These are phyloP conservation scores for Alopecurus myosuroides DNA, from an alignment of 176 grass and related monocot genomes.

Conservation along the genomic window DNA sequence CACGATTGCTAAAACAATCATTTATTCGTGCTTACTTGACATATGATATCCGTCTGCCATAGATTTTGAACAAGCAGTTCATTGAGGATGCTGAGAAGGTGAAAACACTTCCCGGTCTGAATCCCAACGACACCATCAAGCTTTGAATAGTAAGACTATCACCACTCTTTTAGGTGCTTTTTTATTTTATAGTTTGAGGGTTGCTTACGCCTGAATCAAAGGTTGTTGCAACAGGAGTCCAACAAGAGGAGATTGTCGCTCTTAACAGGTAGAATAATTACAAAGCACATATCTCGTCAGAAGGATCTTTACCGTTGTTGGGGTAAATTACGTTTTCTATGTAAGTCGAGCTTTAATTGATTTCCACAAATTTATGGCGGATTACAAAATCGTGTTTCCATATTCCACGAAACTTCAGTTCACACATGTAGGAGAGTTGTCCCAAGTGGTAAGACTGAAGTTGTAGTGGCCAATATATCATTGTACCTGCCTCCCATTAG, in stretches of 20 bases:
- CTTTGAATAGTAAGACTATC: constrained; percentile 72
- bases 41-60: not conserved
- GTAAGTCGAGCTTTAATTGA: constrained; percentile 47
- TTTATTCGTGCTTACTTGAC: no score
- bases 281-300: constrained; percentile 79
- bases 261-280: constrained; percentile 88
- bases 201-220: no score
- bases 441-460: no score
- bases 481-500: no score
- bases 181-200: constrained; percentile 10
- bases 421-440: no score
- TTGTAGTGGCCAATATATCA: no score
- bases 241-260: constrained; percentile 82
- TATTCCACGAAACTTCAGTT: no score
- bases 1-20: no score
- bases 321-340: constrained; percentile 92
- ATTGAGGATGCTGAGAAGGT: constrained; percentile 78
- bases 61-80: constrained; percentile 84
- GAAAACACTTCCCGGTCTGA: constrained; percentile 62
- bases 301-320: constrained; percentile 79
- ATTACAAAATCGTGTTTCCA: no score
- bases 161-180: not conserved
- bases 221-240: constrained; percentile 55
- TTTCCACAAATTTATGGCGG: not conserved
- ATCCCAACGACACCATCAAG: constrained; percentile 72